These are phyloP conservation scores for Russula olivacea DNA, from an alignment of 768 basidiomycete genomes.

Conservation along the genomic window DNA sequence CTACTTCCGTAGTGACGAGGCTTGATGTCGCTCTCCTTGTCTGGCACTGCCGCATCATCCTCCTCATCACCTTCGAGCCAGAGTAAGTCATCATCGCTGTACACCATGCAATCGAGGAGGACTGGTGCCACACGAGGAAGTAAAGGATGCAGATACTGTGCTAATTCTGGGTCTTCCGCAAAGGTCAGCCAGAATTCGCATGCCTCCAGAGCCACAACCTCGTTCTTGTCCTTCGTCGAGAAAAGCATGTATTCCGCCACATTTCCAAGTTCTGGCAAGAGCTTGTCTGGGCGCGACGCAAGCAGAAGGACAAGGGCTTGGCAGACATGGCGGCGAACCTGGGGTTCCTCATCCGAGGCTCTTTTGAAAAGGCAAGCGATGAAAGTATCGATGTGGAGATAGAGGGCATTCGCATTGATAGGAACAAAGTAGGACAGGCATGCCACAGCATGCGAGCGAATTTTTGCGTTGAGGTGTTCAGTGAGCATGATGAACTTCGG, in stretches of 20 bases:
- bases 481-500: slow-evolving; percentile 89
- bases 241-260: slow-evolving; percentile 99
- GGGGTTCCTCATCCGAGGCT: slow-evolving; percentile 90
- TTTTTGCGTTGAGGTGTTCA: slow-evolving; percentile 79
- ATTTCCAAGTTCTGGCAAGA: slow-evolving; percentile 91
- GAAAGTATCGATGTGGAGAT: slow-evolving; percentile 87
- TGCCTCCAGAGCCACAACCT: slow-evolving; percentile 93
- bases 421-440: slow-evolving; percentile 92
- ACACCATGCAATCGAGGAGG: slow-evolving; percentile 95
- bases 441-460: slow-evolving; percentile 90
- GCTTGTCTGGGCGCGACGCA: slow-evolving; percentile 88
- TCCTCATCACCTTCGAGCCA: slow-evolving; percentile 92
- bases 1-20: slow-evolving; percentile 88
- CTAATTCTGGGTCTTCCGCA: slow-evolving; percentile 88
- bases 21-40: slow-evolving; percentile 94
- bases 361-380: slow-evolving; percentile 91
- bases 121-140: slow-evolving; percentile 91
- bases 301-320: slow-evolving; percentile 91
- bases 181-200: slow-evolving; percentile 99
- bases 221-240: slow-evolving; percentile 96
- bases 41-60: slow-evolving; percentile 78
- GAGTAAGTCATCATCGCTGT: slow-evolving; percentile 91
- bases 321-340: slow-evolving; percentile 92
- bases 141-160: slow-evolving; percentile 76
- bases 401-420: slow-evolving; percentile 79